phyloP scores from a whole-genome alignment of 1,284 basidiomycete species.

The Exsudoporus floridanus region DNA sequence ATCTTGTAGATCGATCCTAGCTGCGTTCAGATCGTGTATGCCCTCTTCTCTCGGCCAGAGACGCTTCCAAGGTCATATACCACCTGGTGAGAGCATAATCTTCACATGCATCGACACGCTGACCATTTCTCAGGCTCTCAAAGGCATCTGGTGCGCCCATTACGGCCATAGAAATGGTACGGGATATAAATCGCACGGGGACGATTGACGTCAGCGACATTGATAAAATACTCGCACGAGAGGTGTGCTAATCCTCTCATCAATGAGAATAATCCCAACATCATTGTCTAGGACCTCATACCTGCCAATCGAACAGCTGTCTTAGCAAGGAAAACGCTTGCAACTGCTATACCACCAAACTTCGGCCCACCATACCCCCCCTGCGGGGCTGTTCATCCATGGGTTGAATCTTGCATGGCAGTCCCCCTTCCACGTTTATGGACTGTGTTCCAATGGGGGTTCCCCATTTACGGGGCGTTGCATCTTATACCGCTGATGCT shows the following conservation, averaged over 20 bases:
- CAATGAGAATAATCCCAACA: conserved; percentile 5
- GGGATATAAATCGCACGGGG: conserved; percentile 57
- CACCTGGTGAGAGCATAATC: conserved; percentile 54
- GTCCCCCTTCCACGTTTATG: conserved; percentile 77
- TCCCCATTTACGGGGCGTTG: conserved; percentile 84
- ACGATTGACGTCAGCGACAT: conserved; percentile 56
- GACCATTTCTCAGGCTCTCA: conserved; percentile 43
- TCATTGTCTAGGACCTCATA: conserved; percentile 38
- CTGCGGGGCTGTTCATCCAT: conserved; percentile 79
- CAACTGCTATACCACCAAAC: conserved; percentile 34
- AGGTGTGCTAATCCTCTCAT: conserved; percentile 40
- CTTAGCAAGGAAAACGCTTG: conserved; percentile 36
- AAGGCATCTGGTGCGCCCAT: conserved; percentile 67
- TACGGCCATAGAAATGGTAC: conserved; percentile 63
- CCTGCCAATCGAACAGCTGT: conserved; percentile 43
- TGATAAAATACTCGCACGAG: conserved; percentile 50
- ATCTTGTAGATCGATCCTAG: conserved; percentile 36
- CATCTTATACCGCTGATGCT: conserved; percentile 86
- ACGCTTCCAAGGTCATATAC: conserved; percentile 79
- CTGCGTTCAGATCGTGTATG: conserved; percentile 89
- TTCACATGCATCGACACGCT: not conserved
- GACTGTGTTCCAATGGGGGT: conserved; percentile 83
- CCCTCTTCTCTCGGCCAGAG: conserved; percentile 78
- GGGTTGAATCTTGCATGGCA: conserved; percentile 65
- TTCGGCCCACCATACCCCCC: conserved; percentile 61